phyloP scores from a whole-genome alignment of 305 asterid species.

The Plantago rigida region DNA sequence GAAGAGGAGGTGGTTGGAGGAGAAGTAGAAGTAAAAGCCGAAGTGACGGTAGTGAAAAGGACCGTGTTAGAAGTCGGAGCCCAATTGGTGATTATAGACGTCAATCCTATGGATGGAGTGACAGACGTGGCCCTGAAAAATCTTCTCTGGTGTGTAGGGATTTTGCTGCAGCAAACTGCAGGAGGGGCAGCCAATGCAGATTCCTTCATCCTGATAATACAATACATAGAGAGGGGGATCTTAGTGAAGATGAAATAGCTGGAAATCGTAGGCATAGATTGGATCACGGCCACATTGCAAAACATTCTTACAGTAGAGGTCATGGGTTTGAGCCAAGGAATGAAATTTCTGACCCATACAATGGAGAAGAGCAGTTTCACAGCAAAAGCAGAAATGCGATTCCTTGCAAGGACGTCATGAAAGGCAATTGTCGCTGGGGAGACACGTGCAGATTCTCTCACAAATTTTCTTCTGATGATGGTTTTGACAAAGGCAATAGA shows the following conservation, averaged over 20 bases:
- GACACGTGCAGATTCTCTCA: constrained; percentile 79
- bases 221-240: constrained; percentile 30
- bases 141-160: constrained; percentile 51
- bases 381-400: constrained; percentile 43
- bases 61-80: constrained; percentile 29
- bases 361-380: constrained; percentile 40
- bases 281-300: constrained; percentile 34
- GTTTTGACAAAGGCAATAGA: constrained; percentile 34
- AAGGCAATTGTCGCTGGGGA: constrained; percentile 73
- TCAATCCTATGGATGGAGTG: constrained; percentile 53
- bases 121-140: constrained; percentile 39
- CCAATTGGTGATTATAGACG: constrained; percentile 41
- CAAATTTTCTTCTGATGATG: constrained; percentile 43
- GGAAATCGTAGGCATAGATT: constrained; percentile 43
- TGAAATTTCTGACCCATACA: constrained; percentile 40
- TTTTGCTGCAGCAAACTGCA: constrained; percentile 52
- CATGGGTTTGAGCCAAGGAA: constrained; percentile 38
- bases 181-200: constrained; percentile 67
- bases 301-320: constrained; percentile 37
- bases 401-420: constrained; percentile 55
- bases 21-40: constrained; percentile 50
- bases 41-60: constrained; percentile 32
- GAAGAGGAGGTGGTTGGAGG: constrained; percentile 35
- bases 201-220: constrained; percentile 46
- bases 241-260: constrained; percentile 32